Conservation (phyloP, 148 eudicot genomes). For the Fagopyrum tataricum region DNA sequence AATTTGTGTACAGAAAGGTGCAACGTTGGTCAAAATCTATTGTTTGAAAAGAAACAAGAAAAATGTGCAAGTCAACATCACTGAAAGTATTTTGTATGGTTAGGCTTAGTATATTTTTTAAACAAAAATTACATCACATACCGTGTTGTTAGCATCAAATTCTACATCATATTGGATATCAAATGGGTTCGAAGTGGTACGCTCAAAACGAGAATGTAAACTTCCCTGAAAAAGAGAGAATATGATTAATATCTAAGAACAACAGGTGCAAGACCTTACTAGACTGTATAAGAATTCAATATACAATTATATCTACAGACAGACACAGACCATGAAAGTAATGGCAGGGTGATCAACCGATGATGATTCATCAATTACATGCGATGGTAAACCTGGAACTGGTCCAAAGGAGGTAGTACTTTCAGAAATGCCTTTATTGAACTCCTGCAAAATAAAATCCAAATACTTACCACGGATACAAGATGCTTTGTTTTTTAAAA, state of each 20-base stretch:
- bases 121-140: constrained; percentile 24
- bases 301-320: background rate
- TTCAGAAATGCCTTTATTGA: constrained; percentile 24
- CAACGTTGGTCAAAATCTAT: background rate
- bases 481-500: background rate
- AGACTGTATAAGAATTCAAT: background rate
- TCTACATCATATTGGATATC: constrained; percentile 57
- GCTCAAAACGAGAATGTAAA: constrained; percentile 23
- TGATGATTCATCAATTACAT: constrained; percentile 26
- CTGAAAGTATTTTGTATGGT: no score
- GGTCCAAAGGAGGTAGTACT: constrained; percentile 20
- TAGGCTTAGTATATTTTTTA: background rate
- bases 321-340: constrained; percentile 49
- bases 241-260: constrained; percentile 11
- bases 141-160: constrained; percentile 49
- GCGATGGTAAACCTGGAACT: constrained; percentile 29
- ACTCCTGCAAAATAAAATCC: constrained; percentile 23
- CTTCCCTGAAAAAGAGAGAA: constrained; percentile 36
- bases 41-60: background rate
- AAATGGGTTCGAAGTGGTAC: constrained; percentile 65
- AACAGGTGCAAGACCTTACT: background rate
- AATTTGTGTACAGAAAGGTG: background rate
- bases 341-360: constrained; percentile 20
- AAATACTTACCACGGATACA: background rate
- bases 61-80: background rate